Evolutionary conservation across 1,139 yeast species (phyloP).

Genomic region (Yamadazyma kanchanaburiensis): DNA sequence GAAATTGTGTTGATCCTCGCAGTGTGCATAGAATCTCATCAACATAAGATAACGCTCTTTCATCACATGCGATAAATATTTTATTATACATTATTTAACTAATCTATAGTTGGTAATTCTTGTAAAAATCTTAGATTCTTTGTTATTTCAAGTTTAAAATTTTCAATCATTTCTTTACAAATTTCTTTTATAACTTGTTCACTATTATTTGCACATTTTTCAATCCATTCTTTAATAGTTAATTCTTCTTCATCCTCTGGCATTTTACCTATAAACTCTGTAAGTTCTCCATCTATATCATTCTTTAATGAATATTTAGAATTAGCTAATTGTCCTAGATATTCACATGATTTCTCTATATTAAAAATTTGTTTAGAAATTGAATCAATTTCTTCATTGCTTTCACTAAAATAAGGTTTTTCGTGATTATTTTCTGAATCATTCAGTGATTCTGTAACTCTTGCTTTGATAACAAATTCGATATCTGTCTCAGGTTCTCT

Average conservation of each 20-base stretch:
- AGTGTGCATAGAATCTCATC: constrained; percentile 2
- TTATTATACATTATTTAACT: constrained; percentile 1
- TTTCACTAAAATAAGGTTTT: too few species aligned
- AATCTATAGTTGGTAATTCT: constrained; percentile 22
- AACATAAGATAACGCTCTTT: background rate
- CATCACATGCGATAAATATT: constrained; percentile 1
- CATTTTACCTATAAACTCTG: constrained; percentile 62
- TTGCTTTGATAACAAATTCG: too few species aligned
- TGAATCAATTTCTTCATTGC: too few species aligned
- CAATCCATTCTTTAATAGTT: constrained; percentile 72
- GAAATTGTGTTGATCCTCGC: constrained; percentile 1
- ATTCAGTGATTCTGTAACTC: too few species aligned
- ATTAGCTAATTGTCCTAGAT: constrained; percentile 23
- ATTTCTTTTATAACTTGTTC: constrained; percentile 38
- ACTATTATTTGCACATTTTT: constrained; percentile 44
- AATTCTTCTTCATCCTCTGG: constrained; percentile 66
- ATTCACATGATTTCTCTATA: constrained; percentile 37
- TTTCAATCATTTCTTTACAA: constrained; percentile 41
- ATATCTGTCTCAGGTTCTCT: too few species aligned
- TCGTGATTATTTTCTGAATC: too few species aligned
- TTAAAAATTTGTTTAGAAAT: too few species aligned
- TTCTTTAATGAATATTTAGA: constrained; percentile 37
- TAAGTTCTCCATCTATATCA: constrained; percentile 62
- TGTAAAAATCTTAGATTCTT: constrained; percentile 36
- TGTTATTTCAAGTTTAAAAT: constrained; percentile 39